A percentile compares a stretch with the other conserved stretches of the same genome.
These are phyloP conservation scores for Kockiozyma suomiensis DNA, from an alignment of 805 yeast species.

Conservation along the genomic window DNA sequence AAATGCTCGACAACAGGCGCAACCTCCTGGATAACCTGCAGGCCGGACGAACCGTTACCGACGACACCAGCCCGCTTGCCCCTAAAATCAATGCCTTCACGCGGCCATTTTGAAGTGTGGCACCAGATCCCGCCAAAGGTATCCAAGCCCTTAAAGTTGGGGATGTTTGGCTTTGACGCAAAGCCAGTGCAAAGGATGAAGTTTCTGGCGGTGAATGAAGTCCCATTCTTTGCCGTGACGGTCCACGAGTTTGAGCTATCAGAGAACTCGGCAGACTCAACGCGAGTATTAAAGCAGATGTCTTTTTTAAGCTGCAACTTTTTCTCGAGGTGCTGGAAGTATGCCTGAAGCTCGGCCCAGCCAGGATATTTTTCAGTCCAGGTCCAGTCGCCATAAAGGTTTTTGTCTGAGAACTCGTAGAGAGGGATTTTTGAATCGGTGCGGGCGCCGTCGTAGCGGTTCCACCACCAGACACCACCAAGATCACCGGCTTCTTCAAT, in stretches of 20 bases:
- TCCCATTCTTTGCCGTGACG: conserved; percentile 31
- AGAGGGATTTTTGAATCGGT: conserved; percentile 40
- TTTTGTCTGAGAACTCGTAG: conserved; percentile 38
- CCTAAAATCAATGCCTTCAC: conserved; percentile 29
- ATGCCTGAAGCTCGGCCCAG: conserved; percentile 36
- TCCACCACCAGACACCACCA: conserved; percentile 37
- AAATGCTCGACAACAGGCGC: conserved; percentile 32
- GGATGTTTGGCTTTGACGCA: conserved; percentile 38
- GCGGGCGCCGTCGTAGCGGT: conserved; percentile 38
- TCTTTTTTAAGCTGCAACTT: conserved; percentile 37
- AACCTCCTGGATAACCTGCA: conserved; percentile 37
- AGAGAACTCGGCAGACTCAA: conserved; percentile 35
- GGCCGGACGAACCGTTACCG: conserved; percentile 42
- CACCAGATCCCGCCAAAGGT: conserved; percentile 34
- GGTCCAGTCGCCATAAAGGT: conserved; percentile 37
- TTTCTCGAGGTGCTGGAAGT: conserved; percentile 39
- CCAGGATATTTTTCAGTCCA: conserved; percentile 39
- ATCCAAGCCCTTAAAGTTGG: conserved; percentile 36
- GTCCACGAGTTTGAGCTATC: conserved; percentile 35
- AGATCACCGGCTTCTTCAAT: conserved; percentile 30
- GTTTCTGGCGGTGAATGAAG: conserved; percentile 2
- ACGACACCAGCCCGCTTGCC: conserved; percentile 35
- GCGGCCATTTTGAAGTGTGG: conserved; percentile 39
- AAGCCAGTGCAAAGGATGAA: conserved; percentile 26
- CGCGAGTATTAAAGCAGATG: conserved; percentile 32